phyloP scores from a whole-genome alignment of 345 rosid species.

The Pelargonium nanum region DNA sequence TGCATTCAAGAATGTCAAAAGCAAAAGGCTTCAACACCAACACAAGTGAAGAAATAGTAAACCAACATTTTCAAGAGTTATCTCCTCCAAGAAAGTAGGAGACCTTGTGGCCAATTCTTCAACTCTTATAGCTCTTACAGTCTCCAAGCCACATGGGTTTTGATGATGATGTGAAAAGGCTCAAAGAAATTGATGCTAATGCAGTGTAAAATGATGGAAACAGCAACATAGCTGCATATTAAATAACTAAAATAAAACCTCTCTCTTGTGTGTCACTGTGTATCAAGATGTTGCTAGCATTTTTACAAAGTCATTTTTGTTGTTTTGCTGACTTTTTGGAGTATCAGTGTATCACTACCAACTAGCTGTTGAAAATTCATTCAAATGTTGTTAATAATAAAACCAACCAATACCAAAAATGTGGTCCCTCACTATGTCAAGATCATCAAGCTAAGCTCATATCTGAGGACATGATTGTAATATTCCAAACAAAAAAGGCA shows the following conservation, averaged over 20 bases:
- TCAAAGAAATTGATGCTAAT: constrained; percentile 4
- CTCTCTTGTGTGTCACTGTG: constrained; percentile 17
- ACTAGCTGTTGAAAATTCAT: constrained; percentile 20
- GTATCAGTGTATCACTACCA: constrained; percentile 7
- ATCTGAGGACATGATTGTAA: too few species aligned
- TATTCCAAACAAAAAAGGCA: too few species aligned
- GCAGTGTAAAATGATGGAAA: not conserved
- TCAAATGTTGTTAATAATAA: constrained; percentile 2
- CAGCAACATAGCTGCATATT: not conserved
- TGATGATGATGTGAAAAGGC: constrained; percentile 20
- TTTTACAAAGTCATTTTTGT: constrained; percentile 11
- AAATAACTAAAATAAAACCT: too few species aligned
- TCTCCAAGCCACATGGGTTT: constrained; percentile 7
- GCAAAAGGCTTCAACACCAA: not conserved
- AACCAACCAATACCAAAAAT: constrained; percentile 10
- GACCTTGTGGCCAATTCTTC: constrained; percentile 1
- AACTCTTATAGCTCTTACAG: constrained; percentile 11
- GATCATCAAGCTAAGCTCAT: too few species aligned
- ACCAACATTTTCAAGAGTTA: constrained; percentile 10
- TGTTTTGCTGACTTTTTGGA: constrained; percentile 27
- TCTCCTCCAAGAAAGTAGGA: constrained; percentile 23
- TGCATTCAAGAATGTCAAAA: constrained; percentile 9
- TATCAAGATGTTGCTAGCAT: constrained; percentile 17
- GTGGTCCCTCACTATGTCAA: too few species aligned
- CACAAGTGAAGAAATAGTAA: too few species aligned